Evolutionary conservation across 2,329 filamentous ascomycete genomes (phyloP).

Genomic region (Podosphaera xanthii): DNA sequence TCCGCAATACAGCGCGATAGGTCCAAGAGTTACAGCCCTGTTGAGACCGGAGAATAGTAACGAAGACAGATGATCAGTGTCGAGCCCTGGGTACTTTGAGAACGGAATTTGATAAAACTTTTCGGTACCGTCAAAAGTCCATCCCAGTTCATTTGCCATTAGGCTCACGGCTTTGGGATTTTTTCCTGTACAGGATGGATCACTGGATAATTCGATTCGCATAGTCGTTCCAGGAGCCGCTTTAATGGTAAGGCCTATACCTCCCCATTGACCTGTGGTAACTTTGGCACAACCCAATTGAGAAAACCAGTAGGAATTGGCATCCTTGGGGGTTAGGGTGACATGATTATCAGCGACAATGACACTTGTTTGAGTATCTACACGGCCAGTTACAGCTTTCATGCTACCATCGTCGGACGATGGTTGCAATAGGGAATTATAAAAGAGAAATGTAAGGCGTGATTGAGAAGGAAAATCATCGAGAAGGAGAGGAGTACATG

Average conservation of each 20-base stretch:
- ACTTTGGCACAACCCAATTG: slow-evolving; percentile 29
- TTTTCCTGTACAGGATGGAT: slow-evolving; percentile 18
- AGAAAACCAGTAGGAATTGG: slow-evolving; percentile 33
- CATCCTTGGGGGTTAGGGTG: slow-evolving; percentile 25
- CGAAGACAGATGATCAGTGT: slow-evolving; percentile 27
- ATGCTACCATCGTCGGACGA: slow-evolving; percentile 34
- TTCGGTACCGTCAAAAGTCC: slow-evolving; percentile 36
- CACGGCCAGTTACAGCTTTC: slow-evolving; percentile 11
- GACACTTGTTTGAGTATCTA: slow-evolving; percentile 20
- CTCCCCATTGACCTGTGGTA: slow-evolving; percentile 26
- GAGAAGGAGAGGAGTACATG: slow-evolving; percentile 24
- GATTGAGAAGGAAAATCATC: slow-evolving; percentile 41
- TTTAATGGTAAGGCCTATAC: slow-evolving; percentile 31
- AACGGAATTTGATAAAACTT: slow-evolving; percentile 35
- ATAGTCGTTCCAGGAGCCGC: slow-evolving; percentile 28
- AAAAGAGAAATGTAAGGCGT: slow-evolving; percentile 34
- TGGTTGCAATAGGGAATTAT: slow-evolving; percentile 32
- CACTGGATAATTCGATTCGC: slow-evolving; percentile 27
- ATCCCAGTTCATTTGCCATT: slow-evolving; percentile 26
- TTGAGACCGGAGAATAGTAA: slow-evolving; percentile 27
- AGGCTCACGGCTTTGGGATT: slow-evolving; percentile 12
- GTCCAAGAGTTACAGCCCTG: slow-evolving; percentile 27
- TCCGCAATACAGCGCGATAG: slow-evolving; percentile 35
- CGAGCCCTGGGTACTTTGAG: slow-evolving; percentile 26
- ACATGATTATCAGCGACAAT: slow-evolving; percentile 28